These are phyloP conservation scores for Yamadazyma blattariae DNA, from an alignment of 1,139 yeast species.

Conservation along the genomic window DNA sequence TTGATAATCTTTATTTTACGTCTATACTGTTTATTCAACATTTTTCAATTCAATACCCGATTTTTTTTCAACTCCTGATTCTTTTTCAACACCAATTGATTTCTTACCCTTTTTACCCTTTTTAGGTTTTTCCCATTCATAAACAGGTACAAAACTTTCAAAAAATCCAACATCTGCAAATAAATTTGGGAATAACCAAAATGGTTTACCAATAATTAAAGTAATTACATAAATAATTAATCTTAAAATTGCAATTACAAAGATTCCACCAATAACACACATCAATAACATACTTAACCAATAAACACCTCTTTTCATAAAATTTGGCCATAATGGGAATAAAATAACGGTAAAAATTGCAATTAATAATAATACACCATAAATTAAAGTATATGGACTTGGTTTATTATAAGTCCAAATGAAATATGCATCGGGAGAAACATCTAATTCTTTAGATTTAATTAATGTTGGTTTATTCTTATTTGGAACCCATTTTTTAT, in stretches of 20 bases:
- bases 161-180: slow-evolving; percentile 94
- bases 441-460: slow-evolving; percentile 63
- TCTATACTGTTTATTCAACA: slow-evolving; percentile 46
- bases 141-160: slow-evolving; percentile 86
- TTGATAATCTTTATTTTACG: too few relatives aligned
- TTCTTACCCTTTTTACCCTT: slow-evolving; percentile 19
- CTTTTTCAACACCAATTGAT: background rate
- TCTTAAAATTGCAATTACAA: slow-evolving; percentile 77
- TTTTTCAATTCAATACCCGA: slow-evolving; percentile 49
- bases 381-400: slow-evolving; percentile 60
- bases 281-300: slow-evolving; percentile 77
- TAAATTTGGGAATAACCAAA: slow-evolving; percentile 95
- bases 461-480: slow-evolving; percentile 73
- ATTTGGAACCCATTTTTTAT: slow-evolving; percentile 62
- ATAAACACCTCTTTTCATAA: slow-evolving; percentile 90
- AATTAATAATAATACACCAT: slow-evolving; percentile 62
- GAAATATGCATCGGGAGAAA: slow-evolving; percentile 76
- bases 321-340: slow-evolving; percentile 95
- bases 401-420: slow-evolving; percentile 86
- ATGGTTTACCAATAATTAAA: slow-evolving; percentile 60
- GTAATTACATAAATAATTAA: slow-evolving; percentile 68
- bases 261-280: slow-evolving; percentile 72
- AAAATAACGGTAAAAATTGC: slow-evolving; percentile 75
- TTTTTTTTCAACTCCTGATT: slow-evolving; percentile 22
- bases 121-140: slow-evolving; percentile 74